A percentile compares a stretch with the other conserved stretches of the same genome.
Evolutionary conservation across 805 yeast species (phyloP).

Genomic region (Tetrapisispora pingtungensis): DNA sequence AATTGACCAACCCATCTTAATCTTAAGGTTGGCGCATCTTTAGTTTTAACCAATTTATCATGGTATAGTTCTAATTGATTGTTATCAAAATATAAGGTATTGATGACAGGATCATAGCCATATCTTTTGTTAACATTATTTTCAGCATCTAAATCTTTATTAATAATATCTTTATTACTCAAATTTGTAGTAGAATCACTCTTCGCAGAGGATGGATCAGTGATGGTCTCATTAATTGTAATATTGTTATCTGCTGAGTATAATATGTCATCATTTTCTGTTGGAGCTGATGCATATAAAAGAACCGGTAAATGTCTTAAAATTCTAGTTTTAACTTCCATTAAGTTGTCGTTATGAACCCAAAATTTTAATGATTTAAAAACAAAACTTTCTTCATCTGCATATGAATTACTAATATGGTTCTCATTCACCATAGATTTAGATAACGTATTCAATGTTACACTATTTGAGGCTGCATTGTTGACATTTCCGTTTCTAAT

Average conservation of each 20-base stretch:
- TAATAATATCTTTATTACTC: background rate
- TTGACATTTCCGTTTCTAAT: slow-evolving; percentile 49
- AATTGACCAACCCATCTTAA: slow-evolving; percentile 87
- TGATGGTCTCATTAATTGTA: slow-evolving; percentile 17
- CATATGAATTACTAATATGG: slow-evolving; percentile 9
- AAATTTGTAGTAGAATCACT: slow-evolving; percentile 21
- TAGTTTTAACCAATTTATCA: slow-evolving; percentile 62
- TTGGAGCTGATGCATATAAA: slow-evolving; percentile 44
- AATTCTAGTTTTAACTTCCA: slow-evolving; percentile 95
- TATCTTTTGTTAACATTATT: slow-evolving; percentile 17
- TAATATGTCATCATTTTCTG: slow-evolving; percentile 26
- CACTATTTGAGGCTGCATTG: slow-evolving; percentile 30
- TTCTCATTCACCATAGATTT: slow-evolving; percentile 25
- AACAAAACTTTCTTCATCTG: slow-evolving; percentile 1
- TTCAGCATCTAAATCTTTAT: slow-evolving; percentile 37
- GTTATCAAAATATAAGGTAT: slow-evolving; percentile 83
- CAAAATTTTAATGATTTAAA: slow-evolving; percentile 77
- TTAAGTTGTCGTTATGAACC: slow-evolving; percentile 92
- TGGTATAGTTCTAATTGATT: slow-evolving; percentile 75
- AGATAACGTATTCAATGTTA: slow-evolving; percentile 24
- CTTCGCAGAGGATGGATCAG: slow-evolving; percentile 28
- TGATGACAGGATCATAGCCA: slow-evolving; percentile 67
- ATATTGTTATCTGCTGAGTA: slow-evolving; percentile 20
- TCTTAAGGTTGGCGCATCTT: slow-evolving; percentile 65
- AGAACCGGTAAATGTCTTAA: slow-evolving; percentile 88